Evolutionary conservation across 2,329 filamentous ascomycete species (phyloP).

Genomic region (Neoascochyta sp.): DNA sequence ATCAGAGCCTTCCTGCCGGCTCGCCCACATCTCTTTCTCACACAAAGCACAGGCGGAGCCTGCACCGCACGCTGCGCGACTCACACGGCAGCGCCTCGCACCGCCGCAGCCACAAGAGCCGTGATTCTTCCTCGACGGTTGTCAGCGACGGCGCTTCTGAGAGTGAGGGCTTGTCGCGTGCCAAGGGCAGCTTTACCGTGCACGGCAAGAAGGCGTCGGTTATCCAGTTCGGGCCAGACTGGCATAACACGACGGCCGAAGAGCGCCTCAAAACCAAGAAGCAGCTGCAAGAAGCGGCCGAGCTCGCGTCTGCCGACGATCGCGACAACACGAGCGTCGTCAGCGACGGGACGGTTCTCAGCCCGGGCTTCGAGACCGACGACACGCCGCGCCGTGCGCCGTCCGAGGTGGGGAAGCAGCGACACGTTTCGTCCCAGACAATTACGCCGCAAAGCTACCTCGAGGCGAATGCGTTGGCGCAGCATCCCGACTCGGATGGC

Average conservation of each 20-base stretch:
- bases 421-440: conserved; percentile 36
- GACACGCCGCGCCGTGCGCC: conserved; percentile 20
- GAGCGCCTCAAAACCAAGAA: conserved; percentile 40
- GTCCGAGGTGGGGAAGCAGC: conserved; percentile 30
- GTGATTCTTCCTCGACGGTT: conserved; percentile 63
- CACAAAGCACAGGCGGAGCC: conserved; percentile 73
- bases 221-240: conserved; percentile 91
- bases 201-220: conserved; percentile 98
- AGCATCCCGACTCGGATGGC: conserved; percentile 16
- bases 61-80: conserved; percentile 87
- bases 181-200: conserved; percentile 86
- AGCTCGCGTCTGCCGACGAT: conserved; percentile 24
- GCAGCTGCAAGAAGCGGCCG: conserved; percentile 34
- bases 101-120: conserved; percentile 72
- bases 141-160: conserved; percentile 46
- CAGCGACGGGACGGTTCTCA: conserved; percentile 23
- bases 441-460: conserved; percentile 32
- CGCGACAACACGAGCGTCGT: conserved; percentile 22
- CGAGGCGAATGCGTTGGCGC: conserved; percentile 19
- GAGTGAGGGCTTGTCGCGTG: conserved; percentile 70
- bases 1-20: conserved; percentile 22
- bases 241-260: conserved; percentile 57
- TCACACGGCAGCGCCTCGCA: conserved; percentile 60
- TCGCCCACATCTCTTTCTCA: conserved; percentile 51
- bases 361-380: conserved; percentile 18